Conservation (phyloP, 352 stramenopile genomes). For the Globisporangium spinosum region DNA sequence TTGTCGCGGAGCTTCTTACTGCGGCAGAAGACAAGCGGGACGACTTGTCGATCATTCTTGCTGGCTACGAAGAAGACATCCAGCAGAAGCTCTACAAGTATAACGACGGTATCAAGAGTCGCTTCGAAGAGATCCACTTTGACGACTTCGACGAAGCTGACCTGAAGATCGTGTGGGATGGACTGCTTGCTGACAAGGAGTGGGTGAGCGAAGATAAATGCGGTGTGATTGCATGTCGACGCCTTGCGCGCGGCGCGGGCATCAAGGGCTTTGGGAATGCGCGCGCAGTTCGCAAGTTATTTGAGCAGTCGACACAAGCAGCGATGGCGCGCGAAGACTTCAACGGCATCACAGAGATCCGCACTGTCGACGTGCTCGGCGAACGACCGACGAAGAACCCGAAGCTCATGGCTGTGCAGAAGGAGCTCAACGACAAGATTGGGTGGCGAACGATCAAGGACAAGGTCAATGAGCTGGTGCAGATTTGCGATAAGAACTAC, state of each 20-base stretch:
- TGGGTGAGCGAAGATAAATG: conserved; percentile 48
- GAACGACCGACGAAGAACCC: conserved; percentile 72
- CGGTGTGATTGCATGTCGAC: conserved; percentile 59
- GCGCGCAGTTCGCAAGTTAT: conserved; percentile 63
- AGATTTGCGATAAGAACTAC: conserved; percentile 82
- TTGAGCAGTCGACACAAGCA: conserved; percentile 57
- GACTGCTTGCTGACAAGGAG: conserved; percentile 32
- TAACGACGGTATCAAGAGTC: conserved; percentile 84
- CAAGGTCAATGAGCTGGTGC: conserved; percentile 66
- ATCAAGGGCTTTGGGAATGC: conserved; percentile 88
- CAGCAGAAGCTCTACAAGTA: conserved; percentile 91
- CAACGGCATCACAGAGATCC: conserved; percentile 39
- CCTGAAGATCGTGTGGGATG: conserved; percentile 72
- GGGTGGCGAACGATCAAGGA: conserved; percentile 80
- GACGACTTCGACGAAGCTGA: conserved; percentile 90
- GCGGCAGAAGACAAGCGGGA: conserved; percentile 84
- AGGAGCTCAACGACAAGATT: conserved; percentile 70
- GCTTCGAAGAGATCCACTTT: conserved; percentile 87
- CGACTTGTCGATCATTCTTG: conserved; percentile 87
- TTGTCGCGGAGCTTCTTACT: conserved; percentile 88
- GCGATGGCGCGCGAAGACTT: conserved; percentile 78
- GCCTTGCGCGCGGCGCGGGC: conserved; percentile 55
- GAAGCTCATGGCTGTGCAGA: conserved; percentile 51
- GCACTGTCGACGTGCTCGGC: conserved; percentile 71
- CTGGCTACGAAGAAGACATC: conserved; percentile 92